Conservation (phyloP, 2,329 filamentous ascomycete species). For the Monosporascus sp. region DNA sequence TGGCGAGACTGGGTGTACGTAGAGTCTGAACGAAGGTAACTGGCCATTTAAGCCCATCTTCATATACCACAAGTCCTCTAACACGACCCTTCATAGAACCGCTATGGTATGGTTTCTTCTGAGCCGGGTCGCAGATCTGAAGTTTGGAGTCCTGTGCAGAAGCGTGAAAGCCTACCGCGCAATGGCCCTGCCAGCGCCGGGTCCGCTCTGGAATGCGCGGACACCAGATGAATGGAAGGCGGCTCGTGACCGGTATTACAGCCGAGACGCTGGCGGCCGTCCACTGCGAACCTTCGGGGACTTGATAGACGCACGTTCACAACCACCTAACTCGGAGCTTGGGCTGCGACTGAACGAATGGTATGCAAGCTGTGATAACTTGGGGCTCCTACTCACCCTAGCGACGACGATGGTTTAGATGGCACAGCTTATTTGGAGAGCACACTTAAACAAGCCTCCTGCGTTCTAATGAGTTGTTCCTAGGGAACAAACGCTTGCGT, state of each 20-base stretch:
- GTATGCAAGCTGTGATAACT: constrained; percentile 17
- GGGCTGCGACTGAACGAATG: constrained; percentile 12
- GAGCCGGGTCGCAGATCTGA: constrained; percentile 17
- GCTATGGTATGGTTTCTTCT: constrained; percentile 18
- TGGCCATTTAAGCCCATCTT: background rate
- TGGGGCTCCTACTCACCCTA: constrained; percentile 14
- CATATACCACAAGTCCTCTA: background rate
- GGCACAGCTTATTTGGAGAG: too few relatives aligned
- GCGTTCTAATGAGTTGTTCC: too few relatives aligned
- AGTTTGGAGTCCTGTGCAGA: constrained; percentile 11
- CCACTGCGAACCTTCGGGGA: constrained; percentile 15
- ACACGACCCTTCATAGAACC: constrained; percentile 7
- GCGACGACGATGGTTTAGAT: constrained; percentile 11
- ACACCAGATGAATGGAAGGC: constrained; percentile 14
- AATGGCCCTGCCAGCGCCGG: constrained; percentile 15
- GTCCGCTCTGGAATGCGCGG: constrained; percentile 15
- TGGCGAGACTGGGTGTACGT: constrained; percentile 20
- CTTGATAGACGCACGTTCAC: constrained; percentile 13
- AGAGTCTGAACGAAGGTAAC: constrained; percentile 19
- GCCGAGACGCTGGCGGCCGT: background rate
- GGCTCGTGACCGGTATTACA: constrained; percentile 4
- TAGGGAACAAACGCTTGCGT: too few relatives aligned
- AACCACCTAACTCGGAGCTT: constrained; percentile 6
- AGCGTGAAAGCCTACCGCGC: constrained; percentile 14
- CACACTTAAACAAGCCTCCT: too few relatives aligned